Percentiles rank a stretch among this genome's conserved stretches.
These are phyloP conservation scores for Dendrothele bispora DNA, from an alignment of 768 basidiomycete species.

Conservation along the genomic window DNA sequence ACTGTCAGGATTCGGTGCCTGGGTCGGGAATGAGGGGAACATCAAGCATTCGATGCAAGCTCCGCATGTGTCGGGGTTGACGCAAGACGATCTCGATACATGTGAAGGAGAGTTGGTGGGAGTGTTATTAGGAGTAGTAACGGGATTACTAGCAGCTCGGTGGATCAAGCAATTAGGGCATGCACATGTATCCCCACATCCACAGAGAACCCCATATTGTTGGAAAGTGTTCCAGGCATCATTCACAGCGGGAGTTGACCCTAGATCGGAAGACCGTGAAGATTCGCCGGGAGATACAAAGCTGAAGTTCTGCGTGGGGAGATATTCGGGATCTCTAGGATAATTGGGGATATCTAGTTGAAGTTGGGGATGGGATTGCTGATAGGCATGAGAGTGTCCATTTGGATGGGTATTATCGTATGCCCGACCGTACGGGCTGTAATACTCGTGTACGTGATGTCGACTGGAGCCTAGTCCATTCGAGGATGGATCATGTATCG, in stretches of 20 bases:
- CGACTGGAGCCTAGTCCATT: conserved; percentile 42
- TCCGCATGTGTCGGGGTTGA: conserved; percentile 35
- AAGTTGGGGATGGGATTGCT: conserved; percentile 16
- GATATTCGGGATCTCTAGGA: conserved; percentile 20
- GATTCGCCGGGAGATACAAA: conserved; percentile 1
- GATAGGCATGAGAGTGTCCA: conserved; percentile 20
- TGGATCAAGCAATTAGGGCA: conserved; percentile 39
- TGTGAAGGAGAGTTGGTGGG: too few relatives aligned
- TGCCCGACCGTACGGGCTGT: conserved; percentile 69
- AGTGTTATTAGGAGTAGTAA: conserved; percentile 38
- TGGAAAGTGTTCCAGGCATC: conserved; percentile 5
- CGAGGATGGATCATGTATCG: conserved; percentile 49
- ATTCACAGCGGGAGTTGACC: not conserved
- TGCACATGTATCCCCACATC: conserved; percentile 43
- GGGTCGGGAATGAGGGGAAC: conserved; percentile 29
- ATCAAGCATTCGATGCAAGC: conserved; percentile 68
- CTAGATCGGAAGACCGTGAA: not conserved
- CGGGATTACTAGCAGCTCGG: conserved; percentile 28
- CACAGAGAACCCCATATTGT: conserved; percentile 25
- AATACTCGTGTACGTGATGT: conserved; percentile 55
- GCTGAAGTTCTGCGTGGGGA: not conserved
- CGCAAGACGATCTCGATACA: too few relatives aligned
- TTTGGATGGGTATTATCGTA: conserved; percentile 45
- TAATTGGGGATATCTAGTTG: conserved; percentile 18
- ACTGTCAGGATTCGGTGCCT: too few relatives aligned